Percentiles rank a stretch among this genome's conserved stretches.
phyloP scores from a whole-genome alignment of 805 yeast species.

The Soucietia sequanensis region DNA sequence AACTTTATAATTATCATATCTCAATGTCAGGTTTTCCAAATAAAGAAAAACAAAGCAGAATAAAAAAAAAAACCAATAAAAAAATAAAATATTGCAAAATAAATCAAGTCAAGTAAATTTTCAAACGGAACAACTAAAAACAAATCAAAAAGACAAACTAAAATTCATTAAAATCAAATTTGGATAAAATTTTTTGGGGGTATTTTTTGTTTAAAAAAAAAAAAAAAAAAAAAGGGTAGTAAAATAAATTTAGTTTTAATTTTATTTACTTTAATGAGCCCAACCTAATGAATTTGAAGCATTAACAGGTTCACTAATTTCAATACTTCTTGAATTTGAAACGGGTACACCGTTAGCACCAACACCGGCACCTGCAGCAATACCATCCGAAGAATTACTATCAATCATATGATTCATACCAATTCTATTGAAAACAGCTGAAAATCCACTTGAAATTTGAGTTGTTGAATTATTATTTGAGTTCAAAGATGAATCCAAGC shows the following conservation, averaged over 20 bases:
- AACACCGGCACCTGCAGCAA: slow-evolving; percentile 3
- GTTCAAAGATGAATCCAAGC: slow-evolving; percentile 17
- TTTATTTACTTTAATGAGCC: slow-evolving; percentile 27
- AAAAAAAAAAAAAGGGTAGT: slow-evolving; percentile 1
- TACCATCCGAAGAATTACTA: slow-evolving; percentile 6
- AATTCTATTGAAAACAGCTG: slow-evolving; percentile 27
- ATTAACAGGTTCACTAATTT: slow-evolving; percentile 67
- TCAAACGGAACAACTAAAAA: too few species aligned
- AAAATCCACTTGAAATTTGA: slow-evolving; percentile 21
- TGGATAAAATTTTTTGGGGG: too few species aligned
- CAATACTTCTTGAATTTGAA: slow-evolving; percentile 36
- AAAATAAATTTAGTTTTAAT: too few species aligned
- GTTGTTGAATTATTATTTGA: slow-evolving; percentile 11
- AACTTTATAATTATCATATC: too few species aligned
- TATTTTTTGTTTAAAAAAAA: too few species aligned
- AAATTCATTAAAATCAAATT: too few species aligned
- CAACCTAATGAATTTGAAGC: slow-evolving; percentile 74
- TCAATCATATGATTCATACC: slow-evolving; percentile 4
- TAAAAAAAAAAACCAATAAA: too few species aligned
- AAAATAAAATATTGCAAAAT: too few species aligned
- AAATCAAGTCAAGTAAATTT: too few species aligned
- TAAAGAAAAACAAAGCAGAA: too few species aligned
- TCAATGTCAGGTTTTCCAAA: too few species aligned
- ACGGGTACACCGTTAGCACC: slow-evolving; percentile 9
- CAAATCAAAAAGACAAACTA: too few species aligned